These are phyloP conservation scores for Beta macrorhiza DNA, from an alignment of 179 eudicot genomes.

Conservation along the genomic window DNA sequence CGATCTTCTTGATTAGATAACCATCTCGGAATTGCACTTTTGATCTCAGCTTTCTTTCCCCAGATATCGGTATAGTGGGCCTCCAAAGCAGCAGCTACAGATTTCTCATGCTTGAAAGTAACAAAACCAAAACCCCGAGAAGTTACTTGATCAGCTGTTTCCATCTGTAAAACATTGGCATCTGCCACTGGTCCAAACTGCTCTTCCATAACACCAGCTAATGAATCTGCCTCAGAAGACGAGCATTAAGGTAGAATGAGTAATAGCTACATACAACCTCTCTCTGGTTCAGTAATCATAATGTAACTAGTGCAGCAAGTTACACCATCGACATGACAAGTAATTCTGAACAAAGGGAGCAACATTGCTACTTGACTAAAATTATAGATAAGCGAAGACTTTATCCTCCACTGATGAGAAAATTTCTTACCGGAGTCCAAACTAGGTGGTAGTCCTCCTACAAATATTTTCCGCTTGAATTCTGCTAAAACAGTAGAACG, in stretches of 20 bases:
- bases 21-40: conserved; percentile 34
- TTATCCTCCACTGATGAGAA: background rate
- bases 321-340: background rate
- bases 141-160: conserved; percentile 22
- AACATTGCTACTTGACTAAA: background rate
- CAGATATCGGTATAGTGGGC: conserved; percentile 36
- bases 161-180: conserved; percentile 34
- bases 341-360: background rate
- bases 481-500: conserved; percentile 29
- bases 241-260: conserved; percentile 7
- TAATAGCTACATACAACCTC: background rate
- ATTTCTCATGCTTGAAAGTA: conserved; percentile 36
- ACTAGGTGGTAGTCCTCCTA: conserved; percentile 39
- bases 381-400: background rate
- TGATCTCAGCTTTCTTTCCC: conserved; percentile 43
- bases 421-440: conserved; percentile 36
- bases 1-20: conserved; percentile 19
- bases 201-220: conserved; percentile 27
- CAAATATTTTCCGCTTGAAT: conserved; percentile 35
- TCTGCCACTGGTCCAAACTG: conserved; percentile 37
- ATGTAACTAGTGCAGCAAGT: background rate
- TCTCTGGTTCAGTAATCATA: background rate
- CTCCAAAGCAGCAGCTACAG: conserved; percentile 37
- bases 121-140: conserved; percentile 45
- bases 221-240: conserved; percentile 27